Conservation (phyloP, 805 yeast genomes). For the Wickerhamiella brachini region DNA sequence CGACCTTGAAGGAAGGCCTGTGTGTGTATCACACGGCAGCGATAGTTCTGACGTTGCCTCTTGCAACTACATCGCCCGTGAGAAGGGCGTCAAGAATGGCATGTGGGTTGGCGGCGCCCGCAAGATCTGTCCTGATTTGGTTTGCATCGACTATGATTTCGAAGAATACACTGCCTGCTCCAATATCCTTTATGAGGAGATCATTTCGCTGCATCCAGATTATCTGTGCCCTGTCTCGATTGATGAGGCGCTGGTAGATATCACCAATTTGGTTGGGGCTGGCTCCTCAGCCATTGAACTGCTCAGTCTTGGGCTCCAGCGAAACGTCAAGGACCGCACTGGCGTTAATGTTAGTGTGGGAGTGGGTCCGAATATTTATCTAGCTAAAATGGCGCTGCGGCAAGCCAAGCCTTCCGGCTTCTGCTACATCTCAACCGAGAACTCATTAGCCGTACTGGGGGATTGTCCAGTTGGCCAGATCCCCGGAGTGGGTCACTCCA, state of each 20-base stretch:
- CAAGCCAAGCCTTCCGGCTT: constrained; percentile 73
- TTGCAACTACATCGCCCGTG: constrained; percentile 78
- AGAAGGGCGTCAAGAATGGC: constrained; percentile 69
- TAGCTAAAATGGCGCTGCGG: constrained; percentile 62
- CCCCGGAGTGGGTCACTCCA: constrained; percentile 31
- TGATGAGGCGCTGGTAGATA: constrained; percentile 80
- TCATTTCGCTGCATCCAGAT: constrained; percentile 32
- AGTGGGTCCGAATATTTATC: constrained; percentile 52
- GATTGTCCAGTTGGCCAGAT: constrained; percentile 23
- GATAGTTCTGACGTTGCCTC: constrained; percentile 69
- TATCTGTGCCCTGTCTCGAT: constrained; percentile 69
- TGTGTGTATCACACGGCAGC: constrained; percentile 42
- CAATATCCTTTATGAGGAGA: constrained; percentile 43
- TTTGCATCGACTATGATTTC: constrained; percentile 59
- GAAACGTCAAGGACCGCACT: constrained; percentile 31
- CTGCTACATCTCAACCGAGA: constrained; percentile 24
- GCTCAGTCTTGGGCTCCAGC: constrained; percentile 23
- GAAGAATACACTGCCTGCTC: constrained; percentile 57
- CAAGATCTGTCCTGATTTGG: constrained; percentile 49
- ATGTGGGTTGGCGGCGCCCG: constrained; percentile 74
- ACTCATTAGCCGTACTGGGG: constrained; percentile 27
- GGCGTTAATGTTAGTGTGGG: constrained; percentile 71
- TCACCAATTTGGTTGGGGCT: constrained; percentile 25
- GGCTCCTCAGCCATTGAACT: constrained; percentile 13
- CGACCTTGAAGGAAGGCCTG: constrained; percentile 41